A percentile compares a stretch with the other conserved stretches of the same genome.
These are phyloP conservation scores for Buxus sempervirens DNA, from an alignment of 164 flowering plant genomes.

Conservation along the genomic window DNA sequence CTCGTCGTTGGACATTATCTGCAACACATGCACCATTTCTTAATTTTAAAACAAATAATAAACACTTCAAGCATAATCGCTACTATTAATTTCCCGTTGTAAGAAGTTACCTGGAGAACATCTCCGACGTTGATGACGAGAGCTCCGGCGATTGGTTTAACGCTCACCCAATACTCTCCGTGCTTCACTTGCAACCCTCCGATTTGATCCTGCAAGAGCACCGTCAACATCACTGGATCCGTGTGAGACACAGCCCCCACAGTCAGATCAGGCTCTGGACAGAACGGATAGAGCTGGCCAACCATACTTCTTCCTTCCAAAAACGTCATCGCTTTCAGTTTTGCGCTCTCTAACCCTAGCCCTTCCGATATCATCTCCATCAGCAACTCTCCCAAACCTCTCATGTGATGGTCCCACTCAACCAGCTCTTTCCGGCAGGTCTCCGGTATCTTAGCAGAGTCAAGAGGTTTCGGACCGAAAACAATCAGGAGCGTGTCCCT, in stretches of 20 bases:
- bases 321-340: constrained; percentile 39
- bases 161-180: constrained; percentile 54
- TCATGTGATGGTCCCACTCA: constrained; percentile 36
- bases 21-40: constrained; percentile 5
- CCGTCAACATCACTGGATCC: constrained; percentile 59
- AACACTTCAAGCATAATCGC: neutral
- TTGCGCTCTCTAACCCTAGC: constrained; percentile 39
- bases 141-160: constrained; percentile 54
- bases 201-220: constrained; percentile 51
- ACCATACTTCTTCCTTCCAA: constrained; percentile 37
- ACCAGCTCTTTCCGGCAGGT: constrained; percentile 35
- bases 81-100: too few relatives aligned
- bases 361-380: constrained; percentile 54
- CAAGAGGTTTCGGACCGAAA: constrained; percentile 16
- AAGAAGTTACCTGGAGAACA: constrained; percentile 49
- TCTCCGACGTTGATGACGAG: constrained; percentile 63
- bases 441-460: constrained; percentile 35
- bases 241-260: constrained; percentile 55
- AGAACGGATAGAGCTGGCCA: constrained; percentile 62
- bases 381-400: constrained; percentile 34
- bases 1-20: constrained; percentile 48
- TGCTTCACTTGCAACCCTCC: constrained; percentile 62
- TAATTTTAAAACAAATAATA: neutral
- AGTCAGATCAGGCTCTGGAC: constrained; percentile 73
- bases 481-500: constrained; percentile 45